Percentiles rank a stretch among this genome's conserved stretches.
Evolutionary conservation across 2,329 filamentous ascomycete genomes (phyloP).

Genomic region (Botrytis fabae): DNA sequence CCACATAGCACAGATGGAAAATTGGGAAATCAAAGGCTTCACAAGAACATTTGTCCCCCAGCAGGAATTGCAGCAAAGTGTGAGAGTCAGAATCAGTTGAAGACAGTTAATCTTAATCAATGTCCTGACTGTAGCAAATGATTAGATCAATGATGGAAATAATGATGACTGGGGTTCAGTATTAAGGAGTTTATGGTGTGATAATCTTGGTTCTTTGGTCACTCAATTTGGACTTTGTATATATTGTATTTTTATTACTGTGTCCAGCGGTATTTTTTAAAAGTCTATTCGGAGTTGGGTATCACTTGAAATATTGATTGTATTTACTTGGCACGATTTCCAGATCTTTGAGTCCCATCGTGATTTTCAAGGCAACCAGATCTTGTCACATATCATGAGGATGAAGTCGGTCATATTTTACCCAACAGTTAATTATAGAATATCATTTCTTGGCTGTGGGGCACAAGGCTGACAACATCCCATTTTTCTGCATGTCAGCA

Average conservation of each 20-base stretch:
- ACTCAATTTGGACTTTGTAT: not conserved
- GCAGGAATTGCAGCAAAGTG: not conserved
- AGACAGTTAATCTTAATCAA: not conserved
- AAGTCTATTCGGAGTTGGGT: too few species aligned
- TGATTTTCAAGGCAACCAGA: not conserved
- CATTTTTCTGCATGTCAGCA: constrained; percentile 1
- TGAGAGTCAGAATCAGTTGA: not conserved
- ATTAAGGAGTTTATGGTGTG: not conserved
- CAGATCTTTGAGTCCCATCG: too few species aligned
- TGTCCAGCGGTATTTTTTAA: not conserved
- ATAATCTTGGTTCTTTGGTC: not conserved
- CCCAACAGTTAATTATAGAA: not conserved
- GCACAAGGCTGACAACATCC: not conserved
- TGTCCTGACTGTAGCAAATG: constrained; percentile 15
- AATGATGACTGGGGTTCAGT: not conserved
- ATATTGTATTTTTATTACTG: not conserved
- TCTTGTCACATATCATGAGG: not conserved
- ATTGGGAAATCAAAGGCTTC: not conserved
- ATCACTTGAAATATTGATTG: not conserved
- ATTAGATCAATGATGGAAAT: not conserved
- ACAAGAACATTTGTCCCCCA: constrained; percentile 13
- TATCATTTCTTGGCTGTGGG: not conserved
- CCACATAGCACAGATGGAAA: not conserved
- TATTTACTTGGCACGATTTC: not conserved
- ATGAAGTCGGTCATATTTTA: not conserved